Conservation (phyloP, 129 eudicot genomes). For the Pulicaria dysenterica region DNA sequence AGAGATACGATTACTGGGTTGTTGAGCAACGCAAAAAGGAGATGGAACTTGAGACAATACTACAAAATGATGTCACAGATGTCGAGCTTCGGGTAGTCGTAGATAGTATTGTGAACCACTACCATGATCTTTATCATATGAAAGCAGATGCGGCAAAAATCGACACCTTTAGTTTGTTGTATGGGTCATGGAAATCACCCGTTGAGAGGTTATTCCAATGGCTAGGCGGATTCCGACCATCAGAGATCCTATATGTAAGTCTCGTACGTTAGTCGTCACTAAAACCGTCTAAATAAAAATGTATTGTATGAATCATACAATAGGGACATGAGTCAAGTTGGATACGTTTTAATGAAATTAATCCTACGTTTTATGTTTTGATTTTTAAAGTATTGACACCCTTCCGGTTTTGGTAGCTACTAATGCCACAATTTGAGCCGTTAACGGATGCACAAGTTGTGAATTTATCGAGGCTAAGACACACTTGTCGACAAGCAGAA, state of each 20-base stretch:
- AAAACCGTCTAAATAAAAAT: background rate
- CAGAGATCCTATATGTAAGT: slow-evolving; percentile 67
- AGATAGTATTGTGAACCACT: slow-evolving; percentile 58
- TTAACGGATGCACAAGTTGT: slow-evolving; percentile 57
- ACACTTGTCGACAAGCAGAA: slow-evolving; percentile 86
- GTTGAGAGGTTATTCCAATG: slow-evolving; percentile 81
- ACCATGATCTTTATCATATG: slow-evolving; percentile 56
- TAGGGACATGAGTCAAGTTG: too few species aligned
- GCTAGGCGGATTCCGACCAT: slow-evolving; percentile 90
- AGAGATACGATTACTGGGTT: slow-evolving; percentile 69
- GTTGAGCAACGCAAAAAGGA: slow-evolving; percentile 62
- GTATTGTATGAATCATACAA: background rate
- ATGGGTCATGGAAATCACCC: slow-evolving; percentile 76
- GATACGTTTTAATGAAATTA: too few species aligned
- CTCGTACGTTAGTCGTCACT: background rate
- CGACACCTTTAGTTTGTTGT: slow-evolving; percentile 68
- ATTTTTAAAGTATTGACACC: too few species aligned
- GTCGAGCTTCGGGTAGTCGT: slow-evolving; percentile 53
- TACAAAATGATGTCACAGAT: slow-evolving; percentile 54
- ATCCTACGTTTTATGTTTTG: too few species aligned
- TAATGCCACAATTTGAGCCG: slow-evolving; percentile 65
- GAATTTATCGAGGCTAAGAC: slow-evolving; percentile 48
- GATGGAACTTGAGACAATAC: slow-evolving; percentile 50
- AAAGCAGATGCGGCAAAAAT: slow-evolving; percentile 77
- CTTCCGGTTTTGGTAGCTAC: slow-evolving; percentile 41